Evolutionary conservation across 495 filamentous ascomycete species (phyloP).

Genomic region (Stereocaulon alpinum): DNA sequence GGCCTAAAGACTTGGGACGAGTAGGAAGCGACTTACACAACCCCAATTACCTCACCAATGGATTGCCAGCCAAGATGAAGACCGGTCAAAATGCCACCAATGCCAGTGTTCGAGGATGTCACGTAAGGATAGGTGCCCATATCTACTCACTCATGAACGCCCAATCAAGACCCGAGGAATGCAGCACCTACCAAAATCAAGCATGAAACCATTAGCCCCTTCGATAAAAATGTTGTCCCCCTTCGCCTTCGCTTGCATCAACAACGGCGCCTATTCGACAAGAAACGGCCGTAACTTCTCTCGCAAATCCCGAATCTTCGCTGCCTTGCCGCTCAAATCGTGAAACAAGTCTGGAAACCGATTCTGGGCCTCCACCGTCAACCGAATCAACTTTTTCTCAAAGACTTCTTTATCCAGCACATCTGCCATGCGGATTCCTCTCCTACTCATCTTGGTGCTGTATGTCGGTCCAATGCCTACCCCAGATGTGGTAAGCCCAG

Average conservation of each 20-base stretch:
- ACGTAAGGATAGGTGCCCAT: conserved; percentile 78
- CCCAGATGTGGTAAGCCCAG: conserved; percentile 67
- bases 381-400: too few species aligned
- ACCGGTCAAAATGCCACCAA: conserved; percentile 65
- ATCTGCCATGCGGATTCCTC: too few species aligned
- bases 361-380: too few species aligned
- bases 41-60: conserved; percentile 60
- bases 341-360: too few species aligned
- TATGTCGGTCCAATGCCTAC: conserved; percentile 49
- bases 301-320: conserved; percentile 45
- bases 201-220: conserved; percentile 71
- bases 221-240: conserved; percentile 59
- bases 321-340: too few species aligned
- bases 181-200: conserved; percentile 33
- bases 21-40: conserved; percentile 35
- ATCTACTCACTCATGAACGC: conserved; percentile 34
- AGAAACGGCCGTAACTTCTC: conserved; percentile 54
- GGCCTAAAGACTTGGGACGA: conserved; percentile 50
- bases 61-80: conserved; percentile 41
- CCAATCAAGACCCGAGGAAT: too few species aligned
- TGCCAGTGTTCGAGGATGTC: conserved; percentile 45
- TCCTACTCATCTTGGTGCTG: too few species aligned
- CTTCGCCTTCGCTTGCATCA: conserved; percentile 38
- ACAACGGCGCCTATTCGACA: conserved; percentile 54
- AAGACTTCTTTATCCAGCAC: too few species aligned